Evolutionary conservation across 2,329 filamentous ascomycete genomes (phyloP).

Genomic region (Ophiostoma piceae): DNA sequence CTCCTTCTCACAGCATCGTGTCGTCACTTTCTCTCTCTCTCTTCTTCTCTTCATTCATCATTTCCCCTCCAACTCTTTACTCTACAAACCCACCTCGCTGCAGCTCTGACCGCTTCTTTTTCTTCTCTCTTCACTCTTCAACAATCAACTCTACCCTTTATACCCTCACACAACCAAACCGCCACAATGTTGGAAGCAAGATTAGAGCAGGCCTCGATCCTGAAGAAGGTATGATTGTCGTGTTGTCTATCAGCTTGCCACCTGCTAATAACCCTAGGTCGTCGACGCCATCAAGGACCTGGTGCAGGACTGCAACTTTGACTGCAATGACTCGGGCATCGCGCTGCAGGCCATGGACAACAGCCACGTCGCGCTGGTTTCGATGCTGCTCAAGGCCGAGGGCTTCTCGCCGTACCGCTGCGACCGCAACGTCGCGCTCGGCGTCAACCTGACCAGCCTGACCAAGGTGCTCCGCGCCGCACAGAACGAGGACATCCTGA

Average conservation of each 20-base stretch:
- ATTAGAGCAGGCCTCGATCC: conserved; percentile 83
- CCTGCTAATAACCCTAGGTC: conserved; percentile 51
- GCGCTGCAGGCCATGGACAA: conserved; percentile 99
- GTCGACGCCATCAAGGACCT: conserved; percentile 99
- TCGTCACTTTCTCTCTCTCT: conserved; percentile 11
- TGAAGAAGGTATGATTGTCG: conserved; percentile 77
- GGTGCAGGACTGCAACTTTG: conserved; percentile 99
- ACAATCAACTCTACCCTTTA: background rate
- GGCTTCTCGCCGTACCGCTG: conserved; percentile 93
- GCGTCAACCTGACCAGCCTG: conserved; percentile 92
- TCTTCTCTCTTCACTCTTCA: background rate
- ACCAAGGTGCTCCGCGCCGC: conserved; percentile 96
- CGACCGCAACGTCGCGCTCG: conserved; percentile 97
- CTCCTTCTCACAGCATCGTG: background rate
- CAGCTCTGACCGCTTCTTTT: conserved; percentile 10
- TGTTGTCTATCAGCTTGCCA: background rate
- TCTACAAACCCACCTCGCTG: background rate
- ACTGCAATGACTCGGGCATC: conserved; percentile 99
- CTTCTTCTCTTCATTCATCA: background rate
- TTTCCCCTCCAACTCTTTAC: background rate
- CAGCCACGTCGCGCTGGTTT: conserved; percentile 96
- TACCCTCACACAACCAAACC: conserved; percentile 16
- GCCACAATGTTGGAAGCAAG: conserved; percentile 87
- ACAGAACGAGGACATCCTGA: conserved; percentile 89
- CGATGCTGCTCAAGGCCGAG: conserved; percentile 97